Evolutionary conservation across 2,329 filamentous ascomycete species (phyloP).

Genomic region (Microcera coccophila): DNA sequence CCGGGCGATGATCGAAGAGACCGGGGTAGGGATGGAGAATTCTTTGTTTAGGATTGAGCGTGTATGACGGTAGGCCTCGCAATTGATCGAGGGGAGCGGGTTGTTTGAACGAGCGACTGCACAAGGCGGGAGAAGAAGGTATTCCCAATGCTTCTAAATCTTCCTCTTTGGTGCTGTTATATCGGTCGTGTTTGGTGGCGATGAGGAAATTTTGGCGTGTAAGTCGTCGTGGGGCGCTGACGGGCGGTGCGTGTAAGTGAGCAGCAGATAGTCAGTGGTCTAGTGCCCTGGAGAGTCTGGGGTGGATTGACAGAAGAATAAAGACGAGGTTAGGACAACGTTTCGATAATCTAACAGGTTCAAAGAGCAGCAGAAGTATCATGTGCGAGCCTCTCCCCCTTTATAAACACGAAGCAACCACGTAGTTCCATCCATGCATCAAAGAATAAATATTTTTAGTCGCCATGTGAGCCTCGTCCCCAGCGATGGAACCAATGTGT

Average conservation of each 20-base stretch:
- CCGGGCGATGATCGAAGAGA: neutral
- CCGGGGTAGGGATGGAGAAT: neutral
- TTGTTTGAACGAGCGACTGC: neutral
- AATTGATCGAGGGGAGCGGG: neutral
- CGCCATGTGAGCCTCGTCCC: constrained; percentile 16
- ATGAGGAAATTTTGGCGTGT: neutral
- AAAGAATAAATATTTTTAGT: constrained; percentile 25
- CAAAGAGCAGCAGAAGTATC: neutral
- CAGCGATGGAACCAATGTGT: constrained; percentile 25
- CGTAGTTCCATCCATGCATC: constrained; percentile 12
- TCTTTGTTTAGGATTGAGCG: neutral
- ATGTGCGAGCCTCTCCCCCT: neutral
- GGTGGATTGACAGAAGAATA: neutral
- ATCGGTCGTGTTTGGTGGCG: neutral
- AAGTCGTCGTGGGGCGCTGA: neutral
- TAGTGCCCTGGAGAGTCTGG: neutral
- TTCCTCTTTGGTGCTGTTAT: neutral
- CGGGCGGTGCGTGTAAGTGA: neutral
- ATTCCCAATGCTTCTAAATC: neutral
- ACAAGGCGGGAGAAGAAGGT: neutral
- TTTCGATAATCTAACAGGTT: neutral
- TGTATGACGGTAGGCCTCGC: neutral
- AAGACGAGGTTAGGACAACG: neutral
- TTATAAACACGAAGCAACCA: neutral
- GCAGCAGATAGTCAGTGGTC: neutral